Percentiles rank a stretch among this genome's conserved stretches.
Conservation (phyloP, 1,284 basidiomycete genomes). For the Ceratobasidium sp. region DNA sequence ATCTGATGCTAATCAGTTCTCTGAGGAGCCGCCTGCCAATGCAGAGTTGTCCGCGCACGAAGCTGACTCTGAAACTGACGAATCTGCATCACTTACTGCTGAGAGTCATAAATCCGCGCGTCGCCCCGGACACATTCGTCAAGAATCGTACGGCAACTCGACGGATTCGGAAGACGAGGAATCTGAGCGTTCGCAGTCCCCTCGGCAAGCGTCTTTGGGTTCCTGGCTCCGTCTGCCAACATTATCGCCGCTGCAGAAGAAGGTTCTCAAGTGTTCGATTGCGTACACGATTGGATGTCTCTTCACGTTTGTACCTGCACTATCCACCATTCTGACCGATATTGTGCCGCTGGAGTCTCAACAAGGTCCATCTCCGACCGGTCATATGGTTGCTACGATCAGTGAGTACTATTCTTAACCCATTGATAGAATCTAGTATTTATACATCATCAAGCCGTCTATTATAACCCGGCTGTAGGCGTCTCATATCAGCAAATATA, state of each 20-base stretch:
- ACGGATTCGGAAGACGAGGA: constrained; percentile 36
- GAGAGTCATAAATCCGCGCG: constrained; percentile 2
- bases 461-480: constrained; percentile 74
- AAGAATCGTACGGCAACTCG: background rate
- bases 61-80: constrained; percentile 4
- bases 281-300: constrained; percentile 91
- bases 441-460: constrained; percentile 60
- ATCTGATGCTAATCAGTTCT: background rate
- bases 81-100: constrained; percentile 17
- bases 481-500: background rate
- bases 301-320: constrained; percentile 87
- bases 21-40: constrained; percentile 1
- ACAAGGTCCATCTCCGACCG: constrained; percentile 71
- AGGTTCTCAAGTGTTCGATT: constrained; percentile 89
- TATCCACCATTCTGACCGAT: constrained; percentile 72
- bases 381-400: constrained; percentile 92
- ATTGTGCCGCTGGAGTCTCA: constrained; percentile 66
- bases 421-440: background rate
- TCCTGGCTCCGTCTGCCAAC: constrained; percentile 52
- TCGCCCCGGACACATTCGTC: background rate
- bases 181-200: background rate
- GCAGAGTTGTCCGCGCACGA: constrained; percentile 13
- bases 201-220: background rate
- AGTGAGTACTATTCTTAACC: constrained; percentile 57
- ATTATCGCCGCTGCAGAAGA: constrained; percentile 68